A percentile compares a stretch with the other conserved stretches of the same genome.
Conservation (phyloP, 208 protist genomes). For the Trypanosoma melophagium region DNA sequence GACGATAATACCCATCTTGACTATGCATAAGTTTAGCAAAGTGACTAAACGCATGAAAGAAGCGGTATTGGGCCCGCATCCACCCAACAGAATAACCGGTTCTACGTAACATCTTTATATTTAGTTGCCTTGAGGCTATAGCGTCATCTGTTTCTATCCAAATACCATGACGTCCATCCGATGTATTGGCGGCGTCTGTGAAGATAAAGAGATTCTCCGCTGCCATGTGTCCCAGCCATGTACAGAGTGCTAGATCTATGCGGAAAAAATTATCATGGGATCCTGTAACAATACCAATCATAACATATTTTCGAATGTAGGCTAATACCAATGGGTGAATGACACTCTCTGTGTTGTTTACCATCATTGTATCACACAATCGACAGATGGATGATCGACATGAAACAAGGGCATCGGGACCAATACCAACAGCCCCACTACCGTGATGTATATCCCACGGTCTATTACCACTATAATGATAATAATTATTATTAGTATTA, state of each 20-base stretch:
- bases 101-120: not conserved
- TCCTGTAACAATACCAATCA: slow-evolving; percentile 27
- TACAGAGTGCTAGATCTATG: slow-evolving; percentile 26
- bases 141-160: slow-evolving; percentile 25
- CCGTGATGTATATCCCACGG: not conserved
- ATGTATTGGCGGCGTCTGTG: slow-evolving; percentile 21
- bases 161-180: slow-evolving; percentile 21
- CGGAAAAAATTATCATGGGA: slow-evolving; percentile 25
- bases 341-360: slow-evolving; percentile 4
- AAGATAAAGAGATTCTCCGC: slow-evolving; percentile 24
- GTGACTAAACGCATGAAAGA: slow-evolving; percentile 16
- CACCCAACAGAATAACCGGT: slow-evolving; percentile 26
- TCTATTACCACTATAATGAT: not conserved
- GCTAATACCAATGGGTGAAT: slow-evolving; percentile 7
- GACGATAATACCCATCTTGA: not conserved
- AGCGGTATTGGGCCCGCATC: slow-evolving; percentile 31
- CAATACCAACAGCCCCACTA: not conserved
- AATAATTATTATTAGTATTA: not conserved
- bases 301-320: slow-evolving; percentile 16
- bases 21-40: slow-evolving; percentile 3
- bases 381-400: slow-evolving; percentile 14
- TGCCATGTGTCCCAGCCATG: slow-evolving; percentile 29
- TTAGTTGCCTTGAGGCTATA: not conserved
- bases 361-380: slow-evolving; percentile 12
- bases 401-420: not conserved